Percentiles rank a stretch among this genome's conserved stretches.
These are phyloP conservation scores for Kluyveromyces marxianus DNA, from an alignment of 1,139 yeast species.

Conservation along the genomic window DNA sequence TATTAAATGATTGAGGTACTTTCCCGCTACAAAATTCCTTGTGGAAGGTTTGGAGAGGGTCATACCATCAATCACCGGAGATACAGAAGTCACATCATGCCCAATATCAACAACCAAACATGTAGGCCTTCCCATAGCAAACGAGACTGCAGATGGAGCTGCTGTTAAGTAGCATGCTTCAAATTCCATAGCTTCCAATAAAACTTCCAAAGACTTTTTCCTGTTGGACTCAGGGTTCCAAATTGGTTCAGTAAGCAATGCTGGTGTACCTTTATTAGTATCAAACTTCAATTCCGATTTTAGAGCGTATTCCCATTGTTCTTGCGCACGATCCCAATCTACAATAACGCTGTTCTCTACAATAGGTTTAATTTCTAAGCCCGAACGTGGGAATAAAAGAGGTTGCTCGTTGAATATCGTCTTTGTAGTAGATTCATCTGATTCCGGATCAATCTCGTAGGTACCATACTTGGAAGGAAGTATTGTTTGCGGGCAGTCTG, in stretches of 20 bases:
- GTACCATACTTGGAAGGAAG: conserved; percentile 56
- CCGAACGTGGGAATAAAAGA: conserved; percentile 47
- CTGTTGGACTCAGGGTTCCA: conserved; percentile 75
- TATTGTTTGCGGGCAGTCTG: conserved; percentile 76
- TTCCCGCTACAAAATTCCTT: conserved; percentile 63
- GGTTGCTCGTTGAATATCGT: conserved; percentile 45
- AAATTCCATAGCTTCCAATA: conserved; percentile 64
- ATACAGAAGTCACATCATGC: conserved; percentile 71
- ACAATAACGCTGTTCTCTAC: conserved; percentile 50
- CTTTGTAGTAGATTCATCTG: conserved; percentile 28
- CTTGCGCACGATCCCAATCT: conserved; percentile 74
- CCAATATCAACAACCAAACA: conserved; percentile 93
- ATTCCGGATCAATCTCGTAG: conserved; percentile 14
- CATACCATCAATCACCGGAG: conserved; percentile 93
- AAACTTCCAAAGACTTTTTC: conserved; percentile 62
- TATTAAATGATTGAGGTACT: conserved; percentile 35
- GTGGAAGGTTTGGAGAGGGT: conserved; percentile 66
- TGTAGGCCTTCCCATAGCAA: conserved; percentile 89
- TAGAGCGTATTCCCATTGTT: conserved; percentile 55
- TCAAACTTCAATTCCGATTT: conserved; percentile 22
- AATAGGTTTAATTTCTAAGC: conserved; percentile 50
- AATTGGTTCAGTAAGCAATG: conserved; percentile 28
- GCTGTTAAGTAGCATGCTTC: conserved; percentile 86
- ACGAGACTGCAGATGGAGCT: conserved; percentile 82
- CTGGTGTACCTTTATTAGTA: conserved; percentile 35